Base-by-base conservation (phyloP, 805 yeast genomes). In the Candida mattraensis region DNA sequence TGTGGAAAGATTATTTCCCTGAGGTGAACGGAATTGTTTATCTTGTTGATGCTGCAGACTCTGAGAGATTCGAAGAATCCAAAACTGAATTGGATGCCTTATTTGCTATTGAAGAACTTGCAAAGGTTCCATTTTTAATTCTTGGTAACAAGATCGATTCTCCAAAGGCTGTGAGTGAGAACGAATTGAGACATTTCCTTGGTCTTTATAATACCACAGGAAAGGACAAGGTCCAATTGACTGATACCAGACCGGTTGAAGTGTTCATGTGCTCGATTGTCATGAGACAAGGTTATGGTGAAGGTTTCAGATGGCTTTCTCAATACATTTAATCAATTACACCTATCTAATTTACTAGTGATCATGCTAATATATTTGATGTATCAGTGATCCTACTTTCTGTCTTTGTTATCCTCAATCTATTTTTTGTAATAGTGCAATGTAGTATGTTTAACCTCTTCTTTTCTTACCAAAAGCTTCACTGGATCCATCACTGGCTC, bases 1-100 rank as follows among this genome's bases (percentile, higher is more conserved):
- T 93, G 60, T 93, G 99, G 99, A 89, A 89, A 62, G 98, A 93
- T 64, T 93, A 93, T 66, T 93, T 93, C 83, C 99, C 99, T 41
- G 99, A 93, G 69, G 99, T 93, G 32, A 86, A 88, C 64, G 99
- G 97, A 38, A 93, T 93, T 50, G 98, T 93, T 20, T 93, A 85
- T 64, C 72, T 93, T 41, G 97, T 93, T 20, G 99, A 93, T 63
- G 94, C 95, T 38, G 98, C 98, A 37, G 99, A 93, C 61, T 82
- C 93, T 24, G 95, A 83, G 61, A 83, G 99, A 66, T 85, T 93
- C 54, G 84, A 85, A 50, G 99, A 93, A 72, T 84, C 96, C 44
- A 84, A 86, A 67, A 87, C 88, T 28, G 99, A 93, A 70, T 76
- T 93, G 61, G 98, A 93, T 55, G 89, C 94, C 22, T 73, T 93